Evolutionary conservation across 2,329 filamentous ascomycete species (phyloP).

Genomic region (Plenodomus tracheiphilus): DNA sequence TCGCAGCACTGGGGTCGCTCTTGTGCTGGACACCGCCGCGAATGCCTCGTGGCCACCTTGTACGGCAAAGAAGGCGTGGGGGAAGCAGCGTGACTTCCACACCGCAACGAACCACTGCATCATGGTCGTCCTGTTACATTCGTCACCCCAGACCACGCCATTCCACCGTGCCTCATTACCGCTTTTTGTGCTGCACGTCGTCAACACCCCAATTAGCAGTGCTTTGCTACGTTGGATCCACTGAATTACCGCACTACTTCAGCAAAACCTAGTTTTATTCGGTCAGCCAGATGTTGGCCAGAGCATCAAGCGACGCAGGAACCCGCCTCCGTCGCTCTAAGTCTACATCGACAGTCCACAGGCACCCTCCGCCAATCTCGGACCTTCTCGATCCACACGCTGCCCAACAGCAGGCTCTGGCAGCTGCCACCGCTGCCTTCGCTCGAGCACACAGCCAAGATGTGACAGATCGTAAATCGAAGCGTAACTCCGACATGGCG

Average conservation of each 20-base stretch:
- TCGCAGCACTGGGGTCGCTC: not conserved
- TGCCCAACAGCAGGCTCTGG: constrained; percentile 41
- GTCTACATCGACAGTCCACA: constrained; percentile 38
- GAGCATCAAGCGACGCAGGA: constrained; percentile 42
- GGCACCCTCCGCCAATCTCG: constrained; percentile 15
- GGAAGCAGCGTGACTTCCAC: not conserved
- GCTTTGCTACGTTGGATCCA: constrained; percentile 23
- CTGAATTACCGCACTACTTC: constrained; percentile 20
- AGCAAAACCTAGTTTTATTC: constrained; percentile 21
- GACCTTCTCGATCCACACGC: constrained; percentile 32
- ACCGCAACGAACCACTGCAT: not conserved
- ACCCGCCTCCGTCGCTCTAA: constrained; percentile 44
- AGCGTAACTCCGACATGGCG: constrained; percentile 22
- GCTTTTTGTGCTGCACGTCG: constrained; percentile 17
- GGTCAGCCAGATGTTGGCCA: constrained; percentile 35
- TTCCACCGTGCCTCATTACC: constrained; percentile 4
- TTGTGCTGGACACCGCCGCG: not conserved
- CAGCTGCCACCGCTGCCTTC: constrained; percentile 44
- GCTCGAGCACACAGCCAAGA: constrained; percentile 34
- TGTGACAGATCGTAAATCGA: constrained; percentile 13
- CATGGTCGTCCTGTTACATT: not conserved
- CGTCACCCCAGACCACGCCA: not conserved
- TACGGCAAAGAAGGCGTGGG: not conserved
- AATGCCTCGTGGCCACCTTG: not conserved
- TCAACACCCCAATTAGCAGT: constrained; percentile 23